phyloP scores from a whole-genome alignment of 257 asterid genomes.

The Solanum piurae region DNA sequence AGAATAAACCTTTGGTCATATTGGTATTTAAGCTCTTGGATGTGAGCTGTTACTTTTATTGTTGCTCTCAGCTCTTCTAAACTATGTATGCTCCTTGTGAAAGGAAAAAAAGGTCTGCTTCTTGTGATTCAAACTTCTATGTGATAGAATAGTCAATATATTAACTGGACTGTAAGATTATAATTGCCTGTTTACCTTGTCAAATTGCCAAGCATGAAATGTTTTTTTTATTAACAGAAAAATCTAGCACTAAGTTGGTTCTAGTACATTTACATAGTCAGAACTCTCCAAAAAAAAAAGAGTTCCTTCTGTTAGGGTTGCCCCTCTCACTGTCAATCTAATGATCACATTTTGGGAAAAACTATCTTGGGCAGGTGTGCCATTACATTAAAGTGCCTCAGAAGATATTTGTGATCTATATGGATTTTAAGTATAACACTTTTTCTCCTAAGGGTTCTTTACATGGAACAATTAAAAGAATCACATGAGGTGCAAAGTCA shows the following conservation, averaged over 20 bases:
- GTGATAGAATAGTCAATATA: not conserved
- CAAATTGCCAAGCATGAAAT: not conserved
- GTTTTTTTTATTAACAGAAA: not conserved
- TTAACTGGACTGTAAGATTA: not conserved
- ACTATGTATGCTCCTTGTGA: not conserved
- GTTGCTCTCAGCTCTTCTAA: not conserved
- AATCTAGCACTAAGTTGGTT: not conserved
- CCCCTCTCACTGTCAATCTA: not conserved
- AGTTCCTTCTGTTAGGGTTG: not conserved
- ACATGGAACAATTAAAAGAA: not conserved
- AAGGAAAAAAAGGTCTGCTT: not conserved
- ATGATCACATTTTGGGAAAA: not conserved
- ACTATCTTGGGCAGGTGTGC: not conserved
- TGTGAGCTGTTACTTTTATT: not conserved
- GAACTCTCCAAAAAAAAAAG: not conserved
- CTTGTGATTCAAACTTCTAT: not conserved
- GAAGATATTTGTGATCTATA: not conserved
- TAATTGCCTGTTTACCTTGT: not conserved
- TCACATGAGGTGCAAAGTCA: not conserved
- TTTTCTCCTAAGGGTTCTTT: not conserved
- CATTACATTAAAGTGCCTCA: not conserved
- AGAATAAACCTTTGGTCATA: not conserved
- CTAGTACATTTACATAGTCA: not conserved
- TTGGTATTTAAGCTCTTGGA: not conserved
- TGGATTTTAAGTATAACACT: not conserved